A percentile compares a stretch with the other conserved stretches of the same genome.
Conservation (phyloP, 2,329 filamentous ascomycete species). For the Ceratocystiopsis minuta region DNA sequence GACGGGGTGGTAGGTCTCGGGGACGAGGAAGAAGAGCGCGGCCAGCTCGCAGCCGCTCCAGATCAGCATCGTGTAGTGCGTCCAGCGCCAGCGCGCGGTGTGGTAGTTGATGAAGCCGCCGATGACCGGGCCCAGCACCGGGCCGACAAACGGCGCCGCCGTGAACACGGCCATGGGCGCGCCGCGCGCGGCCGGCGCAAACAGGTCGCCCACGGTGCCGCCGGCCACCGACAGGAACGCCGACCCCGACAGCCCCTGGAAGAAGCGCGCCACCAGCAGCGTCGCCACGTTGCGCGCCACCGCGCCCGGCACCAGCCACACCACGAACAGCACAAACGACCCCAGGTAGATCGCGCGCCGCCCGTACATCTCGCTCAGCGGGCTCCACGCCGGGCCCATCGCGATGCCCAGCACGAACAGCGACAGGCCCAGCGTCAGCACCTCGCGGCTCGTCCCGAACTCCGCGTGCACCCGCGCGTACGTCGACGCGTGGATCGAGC, state of each 20-base stretch:
- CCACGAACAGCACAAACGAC: constrained; percentile 55
- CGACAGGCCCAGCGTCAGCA: constrained; percentile 66
- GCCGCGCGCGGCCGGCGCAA: constrained; percentile 45
- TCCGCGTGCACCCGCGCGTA: constrained; percentile 61
- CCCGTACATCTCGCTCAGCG: constrained; percentile 63
- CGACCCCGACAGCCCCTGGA: constrained; percentile 54
- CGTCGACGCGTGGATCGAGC: constrained; percentile 75
- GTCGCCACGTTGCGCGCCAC: constrained; percentile 69
- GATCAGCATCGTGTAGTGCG: constrained; percentile 69
- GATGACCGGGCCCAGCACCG: constrained; percentile 39
- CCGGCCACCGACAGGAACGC: constrained; percentile 59
- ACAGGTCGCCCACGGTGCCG: constrained; percentile 71
- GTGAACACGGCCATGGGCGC: constrained; percentile 73
- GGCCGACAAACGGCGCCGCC: constrained; percentile 44
- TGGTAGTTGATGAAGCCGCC: constrained; percentile 74
- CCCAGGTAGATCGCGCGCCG: constrained; percentile 63
- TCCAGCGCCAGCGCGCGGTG: constrained; percentile 53
- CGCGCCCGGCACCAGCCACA: constrained; percentile 69
- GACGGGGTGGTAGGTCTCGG: constrained; percentile 73
- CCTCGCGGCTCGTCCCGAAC: constrained; percentile 50
- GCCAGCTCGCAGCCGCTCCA: constrained; percentile 52
- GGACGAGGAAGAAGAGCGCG: constrained; percentile 53
- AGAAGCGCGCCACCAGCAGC: constrained; percentile 59
- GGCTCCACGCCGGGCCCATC: constrained; percentile 46
- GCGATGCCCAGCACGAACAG: constrained; percentile 62